Base-by-base conservation (phyloP, 2,329 filamentous ascomycete genomes). In the Colletotrichum lupini region DNA sequence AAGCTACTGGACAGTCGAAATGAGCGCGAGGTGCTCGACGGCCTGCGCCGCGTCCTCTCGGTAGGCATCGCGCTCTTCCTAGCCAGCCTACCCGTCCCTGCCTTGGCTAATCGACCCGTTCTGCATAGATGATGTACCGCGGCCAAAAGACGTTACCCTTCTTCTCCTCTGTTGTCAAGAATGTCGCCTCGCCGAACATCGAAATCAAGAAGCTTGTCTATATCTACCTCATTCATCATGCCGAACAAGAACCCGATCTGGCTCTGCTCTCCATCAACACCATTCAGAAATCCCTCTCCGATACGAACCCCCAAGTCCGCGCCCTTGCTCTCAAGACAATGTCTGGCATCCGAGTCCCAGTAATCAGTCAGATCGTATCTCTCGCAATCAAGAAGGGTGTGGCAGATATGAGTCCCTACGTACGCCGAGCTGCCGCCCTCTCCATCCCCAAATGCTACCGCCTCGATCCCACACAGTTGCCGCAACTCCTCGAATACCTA, bases 131-230 rank as follows among this genome's bases (percentile, higher is more conserved):
- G 93, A 97, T 98, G 91, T 98, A 98, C 85, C 92, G 92, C 77
- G 92, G 94, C 78, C 94, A 97, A 81, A 93, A 94, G 77, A 98
- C 95, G 71, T 88, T 97, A 2, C 92, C 94, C 26, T 97, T 96
- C 88, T 99, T 99, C 87, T 97, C 96, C n/a, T 94, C 95, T 28
- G 94, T 99, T 68, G 95, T 99, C 82, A 99, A 99, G 86, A 99
- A 98, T 78, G 95, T 98, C 73, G 96, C 96, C 32, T 98, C 94
- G 49, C 93, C 95, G 16, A 98, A 95, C 79, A 89, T 98, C 78
- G 95, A 97, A 80, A 95, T 98, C 83, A 97, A 98, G 85, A 98
- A 98, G 83, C 91, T 99, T 68, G 97, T 99, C 75, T 99, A 99
- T 87, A 97, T 98, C 81, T 99, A 98, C 84, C 92, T 99, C 75